A percentile compares a stretch with the other conserved stretches of the same genome.
These are phyloP conservation scores for Teratosphaeria gauchensis DNA, from an alignment of 2,329 filamentous ascomycete species.

Conservation along the genomic window DNA sequence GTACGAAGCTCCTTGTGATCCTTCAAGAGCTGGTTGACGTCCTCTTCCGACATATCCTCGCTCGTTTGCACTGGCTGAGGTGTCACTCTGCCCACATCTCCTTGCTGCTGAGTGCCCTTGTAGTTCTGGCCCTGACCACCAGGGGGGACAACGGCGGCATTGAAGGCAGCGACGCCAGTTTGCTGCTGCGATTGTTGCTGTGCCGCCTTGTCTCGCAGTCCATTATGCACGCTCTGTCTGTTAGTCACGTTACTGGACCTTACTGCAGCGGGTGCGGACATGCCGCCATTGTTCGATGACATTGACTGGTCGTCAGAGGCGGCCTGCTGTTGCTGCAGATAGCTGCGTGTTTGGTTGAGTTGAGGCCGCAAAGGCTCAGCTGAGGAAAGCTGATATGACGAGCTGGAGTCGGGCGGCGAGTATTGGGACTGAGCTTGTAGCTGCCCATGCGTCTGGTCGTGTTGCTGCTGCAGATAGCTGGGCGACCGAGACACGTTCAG, in stretches of 20 bases:
- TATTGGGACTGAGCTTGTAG: constrained; percentile 9
- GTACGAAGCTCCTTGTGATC: constrained; percentile 43
- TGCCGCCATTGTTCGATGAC: constrained; percentile 21
- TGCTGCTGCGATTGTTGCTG: constrained; percentile 4
- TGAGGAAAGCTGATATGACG: background rate
- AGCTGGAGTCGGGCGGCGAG: constrained; percentile 14
- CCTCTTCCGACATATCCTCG: constrained; percentile 39
- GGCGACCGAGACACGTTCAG: constrained; percentile 4
- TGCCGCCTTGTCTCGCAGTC: constrained; percentile 17
- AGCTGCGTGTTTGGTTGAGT: constrained; percentile 20
- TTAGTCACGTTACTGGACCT: constrained; percentile 16
- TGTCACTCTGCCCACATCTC: constrained; percentile 26
- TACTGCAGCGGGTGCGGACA: constrained; percentile 18
- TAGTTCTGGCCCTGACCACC: constrained; percentile 32
- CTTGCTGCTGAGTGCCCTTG: constrained; percentile 10
- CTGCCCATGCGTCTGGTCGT: constrained; percentile 1
- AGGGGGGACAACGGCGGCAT: constrained; percentile 36
- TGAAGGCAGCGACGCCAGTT: constrained; percentile 30
- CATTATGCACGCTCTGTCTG: constrained; percentile 26
- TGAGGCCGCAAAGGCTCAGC: constrained; percentile 11
- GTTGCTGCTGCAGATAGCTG: constrained; percentile 1
- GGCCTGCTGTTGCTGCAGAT: constrained; percentile 12
- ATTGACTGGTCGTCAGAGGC: constrained; percentile 21
- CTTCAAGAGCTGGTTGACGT: constrained; percentile 37
- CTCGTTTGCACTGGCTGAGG: constrained; percentile 33